Base-by-base conservation (phyloP, 371 early-diverging fungal species). In the Apophysomyces variabilis region DNA sequence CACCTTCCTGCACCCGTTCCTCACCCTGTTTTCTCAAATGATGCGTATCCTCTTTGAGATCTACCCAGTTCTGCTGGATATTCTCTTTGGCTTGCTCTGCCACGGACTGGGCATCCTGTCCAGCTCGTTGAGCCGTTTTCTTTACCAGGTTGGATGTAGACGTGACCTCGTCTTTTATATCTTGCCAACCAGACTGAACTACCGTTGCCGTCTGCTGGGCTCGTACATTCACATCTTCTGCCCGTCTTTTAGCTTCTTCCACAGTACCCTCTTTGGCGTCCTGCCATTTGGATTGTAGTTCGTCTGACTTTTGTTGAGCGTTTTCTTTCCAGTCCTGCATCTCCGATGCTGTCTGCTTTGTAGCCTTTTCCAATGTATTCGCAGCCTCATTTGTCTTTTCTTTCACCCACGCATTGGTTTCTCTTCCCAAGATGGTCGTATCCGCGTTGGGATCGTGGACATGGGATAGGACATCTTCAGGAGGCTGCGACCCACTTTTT, bases 401-500 rank as follows among this genome's bases (percentile, higher is more conserved):
- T n/a, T 13, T 66, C 8, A 64, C 62, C 12, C 64, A 64, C 14
- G 45, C 69, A 58, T 57, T 58, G 37, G 45, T 47, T 18, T 56
- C 43, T 26, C 38, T 38, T 5, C 57, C 35, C 16, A 44, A 32
- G 4, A 57, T 50, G 12, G n/a, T 62, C 58, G 43, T 18, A 37
- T 59, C 46, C 3, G 58, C 32, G 9, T 32, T 45, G 43, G 59
- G 65, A 57, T 65, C 26, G 7, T 38, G 41, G 43, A 61, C 21
- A 43, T 60, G 44, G 38, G 38, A 18, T 54, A 69, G 32, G 12
- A 78, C 72, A 8, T 67, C 57, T 18, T 73, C 79, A 0, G 79
- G 67, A n/a, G 65, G 45, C 32, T 64, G 66, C 26, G 65, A 56
- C 9, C 79, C 79, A 26, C 66, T 66, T 60, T 76, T 73, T 44